These are phyloP conservation scores for Coemansia sp. DNA, from an alignment of 371 early-diverging fungal species.

Conservation along the genomic window DNA sequence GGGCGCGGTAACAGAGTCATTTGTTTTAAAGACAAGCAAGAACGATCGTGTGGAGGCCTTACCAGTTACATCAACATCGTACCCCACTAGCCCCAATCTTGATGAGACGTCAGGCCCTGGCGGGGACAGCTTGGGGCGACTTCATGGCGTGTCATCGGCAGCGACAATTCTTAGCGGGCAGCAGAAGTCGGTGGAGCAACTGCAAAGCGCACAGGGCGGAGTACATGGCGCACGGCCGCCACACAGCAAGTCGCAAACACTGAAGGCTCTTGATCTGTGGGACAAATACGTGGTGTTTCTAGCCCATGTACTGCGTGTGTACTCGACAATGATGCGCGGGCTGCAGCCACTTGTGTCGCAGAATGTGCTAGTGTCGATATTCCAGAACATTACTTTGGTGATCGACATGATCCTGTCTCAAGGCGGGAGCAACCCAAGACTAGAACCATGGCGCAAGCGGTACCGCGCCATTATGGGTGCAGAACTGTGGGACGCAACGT, in stretches of 20 bases:
- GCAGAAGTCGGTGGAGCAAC: not conserved
- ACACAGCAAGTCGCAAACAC: slow-evolving; percentile 3
- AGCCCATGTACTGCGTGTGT: slow-evolving; percentile 23
- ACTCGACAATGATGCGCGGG: slow-evolving; percentile 33
- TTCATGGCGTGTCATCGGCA: not conserved
- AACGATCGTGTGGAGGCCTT: not conserved
- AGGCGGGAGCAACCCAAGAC: slow-evolving; percentile 32
- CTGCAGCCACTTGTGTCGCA: slow-evolving; percentile 1
- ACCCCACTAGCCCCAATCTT: not conserved
- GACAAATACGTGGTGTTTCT: slow-evolving; percentile 34
- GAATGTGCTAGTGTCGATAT: not conserved
- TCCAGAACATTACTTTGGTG: slow-evolving; percentile 11
- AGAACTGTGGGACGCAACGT: slow-evolving; percentile 43
- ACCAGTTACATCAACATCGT: not conserved
- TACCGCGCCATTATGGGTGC: slow-evolving; percentile 24
- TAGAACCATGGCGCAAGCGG: slow-evolving; percentile 15
- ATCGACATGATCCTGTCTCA: slow-evolving; percentile 46
- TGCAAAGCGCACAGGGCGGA: not conserved
- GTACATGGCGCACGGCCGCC: not conserved
- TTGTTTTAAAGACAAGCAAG: not conserved
- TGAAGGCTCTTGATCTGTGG: slow-evolving; percentile 26
- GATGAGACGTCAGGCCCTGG: not conserved
- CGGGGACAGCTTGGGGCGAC: not conserved
- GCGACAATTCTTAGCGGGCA: not conserved
- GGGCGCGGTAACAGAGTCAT: not conserved